Base-by-base conservation (phyloP, 768 basidiomycete species). In the Holtermanniella nyarrowii region DNA sequence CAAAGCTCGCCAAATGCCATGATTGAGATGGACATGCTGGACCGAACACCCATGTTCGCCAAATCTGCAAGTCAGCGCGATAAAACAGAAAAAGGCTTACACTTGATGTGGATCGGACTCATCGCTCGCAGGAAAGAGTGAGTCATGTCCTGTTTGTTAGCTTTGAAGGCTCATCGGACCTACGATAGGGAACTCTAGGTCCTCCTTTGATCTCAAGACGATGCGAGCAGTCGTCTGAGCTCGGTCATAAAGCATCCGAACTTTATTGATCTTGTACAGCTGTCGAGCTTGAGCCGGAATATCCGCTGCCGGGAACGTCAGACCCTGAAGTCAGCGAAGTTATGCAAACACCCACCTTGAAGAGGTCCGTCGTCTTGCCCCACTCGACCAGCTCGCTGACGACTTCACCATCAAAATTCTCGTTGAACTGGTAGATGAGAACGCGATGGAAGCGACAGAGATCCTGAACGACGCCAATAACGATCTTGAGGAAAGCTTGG, bases 11-110 rank as follows among this genome's bases (percentile, higher is more conserved):
- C 84, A 59, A 86, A 89, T 0, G 84, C 83, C 70, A 84, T 78
- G 59, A 88, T 84, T 4, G 84, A 86, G 43, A 88, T 77, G n/a
- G 84, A 86, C 85, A 87, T 87, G 5, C 84, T 85, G 1, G 85
- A 83, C 37, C 84, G 78, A 0, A 88, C 85, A 31, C 80, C 81
- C 85, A 88, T 86, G 62, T 87, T 86, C 25, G 76, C 79, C 37
- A 86, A 75, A 72, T 86, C 84, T 82, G 55, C 22, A 54, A 56
- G 46, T n/a, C 42, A 11, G 50, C 20, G 48, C 24, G n/a, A 18
- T 39, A 22, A 37, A 12, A 21, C 16, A 37, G 12, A 46, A 16
- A 21, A 24, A 26, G 5, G 68, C 78, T 25, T 55, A 83, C 82
- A 88, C 72, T 86, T 81, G 54, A 86, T 71, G 62, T 88, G 86